Conservation (phyloP, 2,329 filamentous ascomycete species). For the Aspergillus quadrilineatus region DNA sequence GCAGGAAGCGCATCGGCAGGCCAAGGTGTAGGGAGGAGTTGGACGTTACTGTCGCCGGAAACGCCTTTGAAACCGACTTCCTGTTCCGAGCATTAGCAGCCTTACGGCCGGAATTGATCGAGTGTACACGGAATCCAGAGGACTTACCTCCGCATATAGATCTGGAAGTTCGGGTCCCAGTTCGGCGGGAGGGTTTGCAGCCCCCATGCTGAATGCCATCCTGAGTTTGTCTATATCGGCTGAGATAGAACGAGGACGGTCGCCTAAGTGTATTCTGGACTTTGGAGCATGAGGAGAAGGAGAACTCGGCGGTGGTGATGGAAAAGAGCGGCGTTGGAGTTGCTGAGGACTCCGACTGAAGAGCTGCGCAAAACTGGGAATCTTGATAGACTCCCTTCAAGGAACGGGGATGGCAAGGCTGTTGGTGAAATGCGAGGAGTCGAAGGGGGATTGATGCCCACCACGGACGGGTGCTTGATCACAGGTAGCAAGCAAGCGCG, state of each 20-base stretch:
- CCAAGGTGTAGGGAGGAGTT: conserved; percentile 76
- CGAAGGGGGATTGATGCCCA: conserved; percentile 5
- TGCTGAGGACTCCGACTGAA: conserved; percentile 44
- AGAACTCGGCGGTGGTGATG: conserved; percentile 31
- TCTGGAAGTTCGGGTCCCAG: conserved; percentile 69
- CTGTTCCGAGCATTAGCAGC: conserved; percentile 39
- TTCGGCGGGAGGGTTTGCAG: conserved; percentile 48
- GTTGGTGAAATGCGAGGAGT: conserved; percentile 13
- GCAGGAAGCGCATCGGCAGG: conserved; percentile 66
- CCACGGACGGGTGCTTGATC: conserved; percentile 3
- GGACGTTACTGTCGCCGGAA: conserved; percentile 77
- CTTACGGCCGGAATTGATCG: background rate
- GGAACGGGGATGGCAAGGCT: conserved; percentile 21
- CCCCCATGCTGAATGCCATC: conserved; percentile 65
- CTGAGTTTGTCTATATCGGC: conserved; percentile 39
- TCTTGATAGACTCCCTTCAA: conserved; percentile 36
- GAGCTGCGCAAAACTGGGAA: conserved; percentile 44
- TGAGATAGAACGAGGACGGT: conserved; percentile 38
- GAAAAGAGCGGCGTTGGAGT: conserved; percentile 47
- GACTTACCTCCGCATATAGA: conserved; percentile 74
- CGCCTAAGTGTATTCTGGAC: conserved; percentile 34
- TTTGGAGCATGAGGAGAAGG: conserved; percentile 42
- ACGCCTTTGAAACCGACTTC: conserved; percentile 78
- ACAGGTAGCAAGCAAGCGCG: background rate
- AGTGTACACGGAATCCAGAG: background rate